These are phyloP conservation scores for Phytophthora multivora DNA, from an alignment of 352 stramenopile species.

Conservation along the genomic window DNA sequence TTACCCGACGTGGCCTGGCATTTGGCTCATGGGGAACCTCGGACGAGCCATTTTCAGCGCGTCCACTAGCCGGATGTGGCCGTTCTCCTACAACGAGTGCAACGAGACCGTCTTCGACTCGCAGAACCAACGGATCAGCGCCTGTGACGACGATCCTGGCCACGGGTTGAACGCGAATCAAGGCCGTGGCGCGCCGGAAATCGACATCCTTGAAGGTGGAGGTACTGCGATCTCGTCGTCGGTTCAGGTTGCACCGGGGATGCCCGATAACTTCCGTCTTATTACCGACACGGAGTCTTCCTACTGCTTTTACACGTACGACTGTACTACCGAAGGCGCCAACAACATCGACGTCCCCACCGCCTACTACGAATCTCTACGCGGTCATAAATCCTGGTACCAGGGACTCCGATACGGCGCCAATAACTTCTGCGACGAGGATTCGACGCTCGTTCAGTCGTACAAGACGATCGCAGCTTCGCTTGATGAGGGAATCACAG, in stretches of 20 bases:
- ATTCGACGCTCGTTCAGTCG: slow-evolving; percentile 34
- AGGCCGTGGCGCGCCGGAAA: slow-evolving; percentile 94
- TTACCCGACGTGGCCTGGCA: slow-evolving; percentile 92
- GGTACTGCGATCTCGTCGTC: slow-evolving; percentile 88
- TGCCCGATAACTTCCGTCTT: slow-evolving; percentile 55
- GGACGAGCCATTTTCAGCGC: slow-evolving; percentile 95
- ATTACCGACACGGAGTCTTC: slow-evolving; percentile 26
- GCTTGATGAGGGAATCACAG: slow-evolving; percentile 46
- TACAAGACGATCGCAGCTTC: slow-evolving; percentile 44
- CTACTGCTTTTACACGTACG: slow-evolving; percentile 48
- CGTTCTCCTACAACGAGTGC: slow-evolving; percentile 95
- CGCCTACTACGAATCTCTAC: slow-evolving; percentile 39
- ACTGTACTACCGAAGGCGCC: slow-evolving; percentile 48
- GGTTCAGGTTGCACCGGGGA: slow-evolving; percentile 86
- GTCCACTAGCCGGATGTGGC: slow-evolving; percentile 95
- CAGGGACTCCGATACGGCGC: slow-evolving; percentile 58
- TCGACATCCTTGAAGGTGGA: slow-evolving; percentile 94
- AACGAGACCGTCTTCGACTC: slow-evolving; percentile 69
- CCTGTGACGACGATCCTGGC: slow-evolving; percentile 92
- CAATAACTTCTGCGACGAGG: slow-evolving; percentile 59
- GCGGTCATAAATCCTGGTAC: slow-evolving; percentile 71
- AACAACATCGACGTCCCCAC: slow-evolving; percentile 52
- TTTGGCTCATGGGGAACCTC: slow-evolving; percentile 97
- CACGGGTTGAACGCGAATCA: slow-evolving; percentile 89
- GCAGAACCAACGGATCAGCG: slow-evolving; percentile 82